Conservation (phyloP, 2,329 filamentous ascomycete genomes). For the Fusarium fracticaudum region DNA sequence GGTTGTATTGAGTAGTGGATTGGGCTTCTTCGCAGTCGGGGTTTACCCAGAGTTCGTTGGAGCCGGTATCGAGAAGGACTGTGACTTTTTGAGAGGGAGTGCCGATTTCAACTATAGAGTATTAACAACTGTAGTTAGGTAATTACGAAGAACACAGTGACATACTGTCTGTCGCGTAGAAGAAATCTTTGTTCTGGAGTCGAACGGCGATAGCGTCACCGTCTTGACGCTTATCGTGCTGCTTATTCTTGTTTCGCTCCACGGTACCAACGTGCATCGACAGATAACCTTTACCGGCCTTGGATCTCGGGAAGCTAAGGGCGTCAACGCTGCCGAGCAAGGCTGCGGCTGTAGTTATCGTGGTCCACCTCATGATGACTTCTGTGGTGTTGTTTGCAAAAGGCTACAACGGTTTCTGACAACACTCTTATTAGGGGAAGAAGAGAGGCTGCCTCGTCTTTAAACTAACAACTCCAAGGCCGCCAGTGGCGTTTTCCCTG, state of each 20-base stretch:
- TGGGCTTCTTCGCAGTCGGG: conserved; percentile 56
- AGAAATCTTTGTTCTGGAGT: conserved; percentile 51
- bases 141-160: too few species aligned
- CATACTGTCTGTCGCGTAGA: conserved; percentile 53
- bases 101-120: conserved; percentile 53
- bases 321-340: conserved; percentile 30
- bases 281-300: conserved; percentile 50
- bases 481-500: conserved; percentile 14
- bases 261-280: conserved; percentile 49
- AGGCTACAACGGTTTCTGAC: neutral
- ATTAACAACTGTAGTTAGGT: neutral
- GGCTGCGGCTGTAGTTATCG: conserved; percentile 22
- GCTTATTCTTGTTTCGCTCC: conserved; percentile 40
- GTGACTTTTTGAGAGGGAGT: conserved; percentile 54
- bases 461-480: conserved; percentile 3
- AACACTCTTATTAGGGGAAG: too few species aligned
- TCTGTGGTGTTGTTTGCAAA: conserved; percentile 9
- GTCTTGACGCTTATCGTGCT: conserved; percentile 29
- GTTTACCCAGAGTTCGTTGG: conserved; percentile 65
- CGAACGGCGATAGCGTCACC: conserved; percentile 42
- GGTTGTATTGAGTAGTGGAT: conserved; percentile 44
- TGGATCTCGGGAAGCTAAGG: conserved; percentile 43
- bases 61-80: conserved; percentile 62
- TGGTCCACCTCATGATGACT: conserved; percentile 40
- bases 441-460: conserved; percentile 6